Evolutionary conservation across 176 grass and related monocot species (phyloP).

Genomic region (Zea mays): DNA sequence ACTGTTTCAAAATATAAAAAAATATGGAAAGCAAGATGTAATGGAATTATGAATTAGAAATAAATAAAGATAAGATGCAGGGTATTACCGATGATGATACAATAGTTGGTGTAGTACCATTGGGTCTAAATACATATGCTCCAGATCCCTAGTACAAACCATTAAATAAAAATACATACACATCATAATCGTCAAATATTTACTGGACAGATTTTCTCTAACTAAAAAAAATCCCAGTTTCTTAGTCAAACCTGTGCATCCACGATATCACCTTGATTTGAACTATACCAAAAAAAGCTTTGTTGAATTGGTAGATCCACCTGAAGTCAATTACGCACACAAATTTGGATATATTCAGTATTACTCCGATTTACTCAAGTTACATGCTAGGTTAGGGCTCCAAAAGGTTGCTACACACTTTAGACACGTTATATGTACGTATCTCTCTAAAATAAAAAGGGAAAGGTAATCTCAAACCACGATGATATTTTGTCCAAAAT

Average conservation of each 20-base stretch:
- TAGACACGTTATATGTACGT: background rate
- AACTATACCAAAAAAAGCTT: conserved; percentile 75
- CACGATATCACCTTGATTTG: conserved; percentile 53
- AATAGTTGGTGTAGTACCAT: conserved; percentile 53
- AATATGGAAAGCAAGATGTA: background rate
- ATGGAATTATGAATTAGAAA: background rate
- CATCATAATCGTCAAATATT: conserved; percentile 16
- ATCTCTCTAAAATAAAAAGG: background rate
- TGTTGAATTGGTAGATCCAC: conserved; percentile 74
- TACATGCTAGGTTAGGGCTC: background rate
- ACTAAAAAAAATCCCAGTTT: conserved; percentile 12
- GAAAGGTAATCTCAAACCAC: background rate
- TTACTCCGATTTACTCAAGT: background rate
- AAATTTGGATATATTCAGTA: background rate
- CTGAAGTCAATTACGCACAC: conserved; percentile 27
- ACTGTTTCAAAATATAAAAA: conserved; percentile 3
- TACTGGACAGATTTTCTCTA: background rate
- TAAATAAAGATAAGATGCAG: background rate
- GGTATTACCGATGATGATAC: conserved; percentile 62
- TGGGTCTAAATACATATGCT: conserved; percentile 84
- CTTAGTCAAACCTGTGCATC: conserved; percentile 67
- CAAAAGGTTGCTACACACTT: background rate
- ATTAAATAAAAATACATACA: background rate
- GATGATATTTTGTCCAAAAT: background rate
- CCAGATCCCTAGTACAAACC: conserved; percentile 63